Conservation (phyloP, 2,329 filamentous ascomycete species). For the Eutypa lata region DNA sequence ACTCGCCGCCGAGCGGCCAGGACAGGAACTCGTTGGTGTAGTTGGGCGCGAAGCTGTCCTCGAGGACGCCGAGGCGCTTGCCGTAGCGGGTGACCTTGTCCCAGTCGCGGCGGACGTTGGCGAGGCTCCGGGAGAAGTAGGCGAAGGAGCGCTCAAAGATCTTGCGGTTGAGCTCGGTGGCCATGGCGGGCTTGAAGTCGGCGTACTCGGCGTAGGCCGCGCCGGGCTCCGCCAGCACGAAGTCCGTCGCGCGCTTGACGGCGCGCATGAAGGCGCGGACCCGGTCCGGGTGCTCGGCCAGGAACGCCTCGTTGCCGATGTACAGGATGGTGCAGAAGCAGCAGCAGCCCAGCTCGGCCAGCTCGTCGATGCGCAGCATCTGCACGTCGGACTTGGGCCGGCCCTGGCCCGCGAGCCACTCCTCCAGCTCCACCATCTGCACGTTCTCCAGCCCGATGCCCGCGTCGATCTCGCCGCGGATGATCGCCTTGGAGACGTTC, state of each 20-base stretch:
- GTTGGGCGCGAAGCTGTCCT: slow-evolving; percentile 63
- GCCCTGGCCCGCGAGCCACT: slow-evolving; percentile 65
- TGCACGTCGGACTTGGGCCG: slow-evolving; percentile 66
- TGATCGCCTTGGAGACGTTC: slow-evolving; percentile 77
- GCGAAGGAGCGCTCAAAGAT: slow-evolving; percentile 78
- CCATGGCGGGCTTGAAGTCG: slow-evolving; percentile 70
- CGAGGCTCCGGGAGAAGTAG: slow-evolving; percentile 71
- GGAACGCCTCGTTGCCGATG: slow-evolving; percentile 72
- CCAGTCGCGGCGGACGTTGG: slow-evolving; percentile 75
- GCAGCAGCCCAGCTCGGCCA: slow-evolving; percentile 76
- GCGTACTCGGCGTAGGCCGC: slow-evolving; percentile 66
- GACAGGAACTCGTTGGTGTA: slow-evolving; percentile 70
- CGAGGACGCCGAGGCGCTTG: slow-evolving; percentile 67
- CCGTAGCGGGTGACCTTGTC: slow-evolving; percentile 74
- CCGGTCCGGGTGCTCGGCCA: slow-evolving; percentile 63
- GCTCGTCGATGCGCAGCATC: slow-evolving; percentile 79
- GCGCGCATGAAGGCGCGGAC: slow-evolving; percentile 67
- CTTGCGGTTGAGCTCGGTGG: slow-evolving; percentile 66
- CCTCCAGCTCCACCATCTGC: slow-evolving; percentile 78
- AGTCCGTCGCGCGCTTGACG: slow-evolving; percentile 72
- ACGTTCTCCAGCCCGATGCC: slow-evolving; percentile 78
- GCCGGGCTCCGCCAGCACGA: slow-evolving; percentile 63
- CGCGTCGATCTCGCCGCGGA: slow-evolving; percentile 68
- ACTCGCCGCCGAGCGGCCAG: slow-evolving; percentile 64
- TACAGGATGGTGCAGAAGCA: slow-evolving; percentile 82